Evolutionary conservation across 2,329 filamentous ascomycete species (phyloP), one percentile per base, ranked within the genome.

Genomic region (Apiospora arundinis): DNA sequence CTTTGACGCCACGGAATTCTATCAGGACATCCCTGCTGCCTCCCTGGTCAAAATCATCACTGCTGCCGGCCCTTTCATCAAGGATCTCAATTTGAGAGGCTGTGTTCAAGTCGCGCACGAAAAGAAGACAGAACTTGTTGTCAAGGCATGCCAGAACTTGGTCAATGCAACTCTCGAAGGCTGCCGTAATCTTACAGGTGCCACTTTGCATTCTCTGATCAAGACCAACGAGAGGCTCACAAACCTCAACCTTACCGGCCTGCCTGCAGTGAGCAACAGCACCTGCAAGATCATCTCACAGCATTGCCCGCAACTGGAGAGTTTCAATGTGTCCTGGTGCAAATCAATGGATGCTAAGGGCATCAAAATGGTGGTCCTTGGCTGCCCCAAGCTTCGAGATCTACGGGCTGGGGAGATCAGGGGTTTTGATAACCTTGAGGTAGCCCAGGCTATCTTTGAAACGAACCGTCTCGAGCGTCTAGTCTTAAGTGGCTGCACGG

Each of bases 301-400:
- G 69, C 92, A 92, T 49, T 98, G 95, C 77, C 91, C 92, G 1
- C 91, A 92, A 67, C 85, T 99, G n/a, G 92, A 97, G 81, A 87
- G 89, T 70, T 87, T 98, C 74, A 97, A 98, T 77, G 89, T 98
- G 25, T 97, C 95, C 0, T 98, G 95, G 94, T 99, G 96, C 83
- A 91, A 91, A 75, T 92, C 94, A 73, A 90, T 98, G 78, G 92
- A 96, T 77, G 92, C 93, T 11, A 85, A 89, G 16, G 95, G 95
- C 5, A 84, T 98, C 70, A 90, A 87, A 74, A 88, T 88, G 69
- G 88, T 99, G 1, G 84, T 98, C 0, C 86, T 92, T 72, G 88
- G 88, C 2, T 98, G 96, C 78, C 85, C 87, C 0, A 91, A 87
- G 69, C 83, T 99, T 70, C 92, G 86, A 70, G 95, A 98, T 76